These are phyloP conservation scores for Penicillium vulpinum DNA, from an alignment of 2,329 filamentous ascomycete genomes.

Conservation along the genomic window DNA sequence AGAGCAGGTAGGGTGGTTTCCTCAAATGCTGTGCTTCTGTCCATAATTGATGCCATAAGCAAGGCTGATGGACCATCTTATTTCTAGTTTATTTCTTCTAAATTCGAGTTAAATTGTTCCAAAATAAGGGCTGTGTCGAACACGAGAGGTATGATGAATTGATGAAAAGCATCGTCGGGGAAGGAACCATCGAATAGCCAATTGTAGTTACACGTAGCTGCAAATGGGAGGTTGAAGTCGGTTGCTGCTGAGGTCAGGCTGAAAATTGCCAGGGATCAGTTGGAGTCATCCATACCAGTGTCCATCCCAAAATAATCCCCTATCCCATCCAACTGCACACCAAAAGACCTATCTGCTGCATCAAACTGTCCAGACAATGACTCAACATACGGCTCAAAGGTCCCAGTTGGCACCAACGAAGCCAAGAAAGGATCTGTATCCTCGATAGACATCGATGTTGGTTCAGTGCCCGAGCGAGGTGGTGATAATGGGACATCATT, in stretches of 20 bases:
- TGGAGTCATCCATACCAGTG: slow-evolving; percentile 43
- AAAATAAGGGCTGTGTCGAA: slow-evolving; percentile 27
- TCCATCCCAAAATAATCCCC: slow-evolving; percentile 61
- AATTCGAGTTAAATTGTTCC: slow-evolving; percentile 12
- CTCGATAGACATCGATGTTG: slow-evolving; percentile 24
- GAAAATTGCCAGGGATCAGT: too few species aligned
- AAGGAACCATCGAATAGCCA: slow-evolving; percentile 57
- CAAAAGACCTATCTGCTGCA: slow-evolving; percentile 35
- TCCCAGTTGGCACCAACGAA: slow-evolving; percentile 32
- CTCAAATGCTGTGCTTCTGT: slow-evolving; percentile 6
- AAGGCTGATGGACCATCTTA: slow-evolving; percentile 27
- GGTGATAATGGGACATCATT: slow-evolving; percentile 31
- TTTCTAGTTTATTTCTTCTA: slow-evolving; percentile 4
- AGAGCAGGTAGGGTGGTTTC: background rate
- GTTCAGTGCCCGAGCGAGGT: slow-evolving; percentile 27
- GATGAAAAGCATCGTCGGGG: slow-evolving; percentile 39
- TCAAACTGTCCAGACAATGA: slow-evolving; percentile 37
- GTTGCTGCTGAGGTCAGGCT: slow-evolving; percentile 43
- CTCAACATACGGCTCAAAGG: slow-evolving; percentile 36
- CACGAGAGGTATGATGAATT: slow-evolving; percentile 27
- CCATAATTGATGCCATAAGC: slow-evolving; percentile 27
- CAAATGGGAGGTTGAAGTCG: slow-evolving; percentile 66
- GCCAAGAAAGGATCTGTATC: slow-evolving; percentile 32
- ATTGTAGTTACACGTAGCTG: slow-evolving; percentile 62
- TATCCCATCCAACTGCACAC: slow-evolving; percentile 20